A percentile compares a stretch with the other conserved stretches of the same genome.
These are phyloP conservation scores for Penicillium corylophilum DNA, from an alignment of 2,329 filamentous ascomycete genomes.

Conservation along the genomic window DNA sequence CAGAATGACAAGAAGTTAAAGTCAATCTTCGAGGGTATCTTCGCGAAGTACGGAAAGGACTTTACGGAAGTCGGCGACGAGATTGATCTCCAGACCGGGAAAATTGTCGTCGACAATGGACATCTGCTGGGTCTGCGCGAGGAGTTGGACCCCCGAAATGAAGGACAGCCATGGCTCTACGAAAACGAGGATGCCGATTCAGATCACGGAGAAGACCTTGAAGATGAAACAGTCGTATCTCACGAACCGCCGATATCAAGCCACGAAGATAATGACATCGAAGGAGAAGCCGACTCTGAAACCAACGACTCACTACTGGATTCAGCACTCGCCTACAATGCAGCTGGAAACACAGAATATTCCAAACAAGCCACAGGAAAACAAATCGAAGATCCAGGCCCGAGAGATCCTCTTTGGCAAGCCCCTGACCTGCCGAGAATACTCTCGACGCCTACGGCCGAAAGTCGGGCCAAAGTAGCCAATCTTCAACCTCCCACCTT, in stretches of 20 bases:
- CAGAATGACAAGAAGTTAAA: conserved; percentile 72
- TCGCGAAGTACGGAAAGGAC: conserved; percentile 81
- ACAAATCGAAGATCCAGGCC: conserved; percentile 2
- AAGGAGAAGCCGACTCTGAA: neutral
- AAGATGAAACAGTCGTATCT: neutral
- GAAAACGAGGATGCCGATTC: conserved; percentile 16
- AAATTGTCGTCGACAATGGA: conserved; percentile 87
- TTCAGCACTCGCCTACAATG: conserved; percentile 3
- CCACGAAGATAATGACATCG: neutral
- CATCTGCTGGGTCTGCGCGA: conserved; percentile 67
- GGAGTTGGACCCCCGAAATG: conserved; percentile 52
- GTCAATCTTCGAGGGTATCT: conserved; percentile 82
- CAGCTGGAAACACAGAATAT: conserved; percentile 6
- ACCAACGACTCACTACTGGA: neutral
- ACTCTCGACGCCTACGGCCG: conserved; percentile 19
- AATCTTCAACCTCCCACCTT: conserved; percentile 18
- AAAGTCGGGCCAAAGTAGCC: conserved; percentile 11
- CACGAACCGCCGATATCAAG: neutral
- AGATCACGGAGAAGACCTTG: conserved; percentile 8
- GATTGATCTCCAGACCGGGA: conserved; percentile 77
- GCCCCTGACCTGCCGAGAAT: conserved; percentile 19
- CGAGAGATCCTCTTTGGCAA: conserved; percentile 20
- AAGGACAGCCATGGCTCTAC: conserved; percentile 17
- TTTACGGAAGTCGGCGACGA: conserved; percentile 84
- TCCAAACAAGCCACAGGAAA: conserved; percentile 3